phyloP scores from a whole-genome alignment of 164 flowering plant species.

The Macadamia tetraphylla region DNA sequence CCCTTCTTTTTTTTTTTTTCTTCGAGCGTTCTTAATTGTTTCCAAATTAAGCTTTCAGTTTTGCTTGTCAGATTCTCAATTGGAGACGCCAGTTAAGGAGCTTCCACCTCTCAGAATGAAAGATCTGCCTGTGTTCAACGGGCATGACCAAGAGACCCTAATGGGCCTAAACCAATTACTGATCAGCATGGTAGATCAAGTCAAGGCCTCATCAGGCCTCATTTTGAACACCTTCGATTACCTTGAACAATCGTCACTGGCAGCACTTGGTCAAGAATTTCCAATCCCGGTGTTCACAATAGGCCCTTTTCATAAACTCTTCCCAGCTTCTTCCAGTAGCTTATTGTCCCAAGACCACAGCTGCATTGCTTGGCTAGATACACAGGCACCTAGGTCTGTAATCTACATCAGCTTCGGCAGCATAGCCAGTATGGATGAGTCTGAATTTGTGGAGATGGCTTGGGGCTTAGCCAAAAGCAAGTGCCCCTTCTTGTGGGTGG shows the following conservation, averaged over 20 bases:
- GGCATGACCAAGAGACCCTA: slow-evolving; percentile 6
- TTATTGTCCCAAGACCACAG: slow-evolving; percentile 22
- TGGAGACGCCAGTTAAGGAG: too few relatives aligned
- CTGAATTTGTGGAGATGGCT: slow-evolving; percentile 30
- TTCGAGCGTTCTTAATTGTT: too few relatives aligned
- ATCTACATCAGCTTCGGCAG: slow-evolving; percentile 51
- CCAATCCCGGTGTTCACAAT: slow-evolving; percentile 26
- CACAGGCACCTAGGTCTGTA: slow-evolving; percentile 33
- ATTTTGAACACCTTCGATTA: slow-evolving; percentile 37
- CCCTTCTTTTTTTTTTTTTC: too few relatives aligned
- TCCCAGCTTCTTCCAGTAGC: slow-evolving; percentile 24
- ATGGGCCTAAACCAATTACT: too few relatives aligned
- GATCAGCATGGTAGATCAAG: too few relatives aligned
- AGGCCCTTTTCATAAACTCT: slow-evolving; percentile 39
- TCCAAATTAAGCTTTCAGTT: too few relatives aligned
- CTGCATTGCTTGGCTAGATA: slow-evolving; percentile 41
- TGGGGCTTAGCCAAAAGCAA: slow-evolving; percentile 37
- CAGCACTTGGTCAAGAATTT: slow-evolving; percentile 1
- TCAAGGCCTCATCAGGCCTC: too few relatives aligned
- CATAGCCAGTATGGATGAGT: slow-evolving; percentile 11
- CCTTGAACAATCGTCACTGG: slow-evolving; percentile 22
- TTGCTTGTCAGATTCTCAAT: too few relatives aligned
- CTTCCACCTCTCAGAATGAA: not conserved
- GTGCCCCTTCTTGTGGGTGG: slow-evolving; percentile 44
- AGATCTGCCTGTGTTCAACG: too few relatives aligned